Evolutionary conservation across 1,284 basidiomycete species (phyloP).

Genomic region (Leccinum fallax): DNA sequence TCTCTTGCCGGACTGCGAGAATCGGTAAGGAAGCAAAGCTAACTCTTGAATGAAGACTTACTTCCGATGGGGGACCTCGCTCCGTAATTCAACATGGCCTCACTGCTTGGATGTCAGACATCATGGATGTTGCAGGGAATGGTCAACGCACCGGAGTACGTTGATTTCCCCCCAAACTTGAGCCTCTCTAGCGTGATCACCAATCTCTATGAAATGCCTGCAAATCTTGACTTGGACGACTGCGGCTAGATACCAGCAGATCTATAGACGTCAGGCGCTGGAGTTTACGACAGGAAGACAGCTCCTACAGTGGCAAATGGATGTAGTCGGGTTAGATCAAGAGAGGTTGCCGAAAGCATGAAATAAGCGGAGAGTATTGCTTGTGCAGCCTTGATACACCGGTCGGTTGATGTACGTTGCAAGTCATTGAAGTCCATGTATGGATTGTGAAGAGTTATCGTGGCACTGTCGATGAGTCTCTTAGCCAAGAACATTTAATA

Average conservation of each 20-base stretch:
- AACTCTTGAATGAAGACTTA: constrained; percentile 42
- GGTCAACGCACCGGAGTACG: constrained; percentile 57
- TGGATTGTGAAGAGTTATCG: constrained; percentile 80
- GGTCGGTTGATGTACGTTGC: constrained; percentile 61
- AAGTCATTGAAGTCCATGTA: constrained; percentile 74
- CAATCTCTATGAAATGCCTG: constrained; percentile 79
- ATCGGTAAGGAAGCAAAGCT: constrained; percentile 18
- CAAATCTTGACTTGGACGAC: constrained; percentile 82
- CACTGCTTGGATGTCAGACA: constrained; percentile 43
- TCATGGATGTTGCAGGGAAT: neutral
- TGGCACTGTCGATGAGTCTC: constrained; percentile 53
- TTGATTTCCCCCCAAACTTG: constrained; percentile 85
- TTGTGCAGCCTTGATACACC: constrained; percentile 73
- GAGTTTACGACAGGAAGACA: constrained; percentile 6
- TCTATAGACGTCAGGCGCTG: constrained; percentile 47
- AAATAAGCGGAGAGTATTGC: constrained; percentile 74
- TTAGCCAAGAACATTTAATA: constrained; percentile 9
- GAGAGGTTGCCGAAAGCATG: constrained; percentile 70
- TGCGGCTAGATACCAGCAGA: constrained; percentile 86
- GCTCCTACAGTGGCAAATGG: constrained; percentile 74
- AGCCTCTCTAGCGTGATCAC: constrained; percentile 67
- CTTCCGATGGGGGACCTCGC: constrained; percentile 78
- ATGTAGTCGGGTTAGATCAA: constrained; percentile 76
- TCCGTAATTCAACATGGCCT: constrained; percentile 80
- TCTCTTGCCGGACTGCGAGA: constrained; percentile 70